Base-by-base conservation (phyloP, 192 early-diverging fungal genomes). In the Podila horticola region DNA sequence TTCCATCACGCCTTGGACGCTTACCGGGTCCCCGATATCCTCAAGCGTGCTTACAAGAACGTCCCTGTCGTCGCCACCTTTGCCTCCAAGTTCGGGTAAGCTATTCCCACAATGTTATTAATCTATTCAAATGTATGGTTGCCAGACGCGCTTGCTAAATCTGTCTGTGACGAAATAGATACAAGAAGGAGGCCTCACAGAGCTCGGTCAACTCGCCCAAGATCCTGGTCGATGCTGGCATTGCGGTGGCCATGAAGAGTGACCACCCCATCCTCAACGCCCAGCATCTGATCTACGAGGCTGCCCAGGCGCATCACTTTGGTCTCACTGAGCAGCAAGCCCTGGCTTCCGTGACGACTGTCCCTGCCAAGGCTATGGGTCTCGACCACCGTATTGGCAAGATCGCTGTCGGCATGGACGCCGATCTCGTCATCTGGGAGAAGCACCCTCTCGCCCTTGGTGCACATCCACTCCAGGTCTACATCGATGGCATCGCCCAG, bases 341-440 rank as follows among this genome's bases (percentile, higher is more conserved):
- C 0, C 83, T 95, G 62, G 69, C 83, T 3, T 72, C 91, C 10
- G 86, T 94, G 0, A 95, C 93, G 10, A 90, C 90, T 29, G 86
- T 91, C 6, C 92, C 92, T 10, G 94, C 94, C 10, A 74, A 86
- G 26, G 74, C 83, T 3, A 66, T 95, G 41, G 94, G 94, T n/a
- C 82, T 88, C 22, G 91, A 85, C 6, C 82, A 90, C 62, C 84
- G 94, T n/a, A 82, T 95, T 49, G 94, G 94, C 6, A 75, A 74
- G 41, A 67, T 94, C 30, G 74, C 69, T 11, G 61, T 72, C 3
- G 91, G 92, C 4, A 93, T 91, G 75, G 94, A 95, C 85, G 94
- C 94, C 6, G 94, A 95, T 63, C 64, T 93, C 26, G 92, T 95
- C 5, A 83, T 95, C 55, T 95, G 94, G 94, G 85, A 93, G 70